A percentile compares a stretch with the other conserved stretches of the same genome.
Conservation (phyloP, 345 rosid genomes). For the Citrus cavaleriei region DNA sequence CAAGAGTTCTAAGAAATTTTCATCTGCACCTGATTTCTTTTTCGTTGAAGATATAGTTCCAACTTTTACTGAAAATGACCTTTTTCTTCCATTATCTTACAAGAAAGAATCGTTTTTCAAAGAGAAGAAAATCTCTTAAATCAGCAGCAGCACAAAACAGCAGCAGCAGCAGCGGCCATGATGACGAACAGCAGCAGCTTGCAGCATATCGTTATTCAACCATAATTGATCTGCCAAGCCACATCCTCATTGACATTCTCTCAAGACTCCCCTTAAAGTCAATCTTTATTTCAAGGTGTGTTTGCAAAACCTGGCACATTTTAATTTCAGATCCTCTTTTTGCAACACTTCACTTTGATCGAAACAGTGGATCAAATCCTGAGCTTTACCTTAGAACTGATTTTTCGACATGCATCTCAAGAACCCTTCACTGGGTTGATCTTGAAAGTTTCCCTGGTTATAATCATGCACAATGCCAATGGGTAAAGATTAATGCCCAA, state of each 20-base stretch:
- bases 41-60: background rate
- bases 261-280: slow-evolving; percentile 13
- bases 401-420: background rate
- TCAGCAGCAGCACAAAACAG: background rate
- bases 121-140: background rate
- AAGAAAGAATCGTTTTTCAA: background rate
- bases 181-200: background rate
- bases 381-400: slow-evolving; percentile 17
- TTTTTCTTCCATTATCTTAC: background rate
- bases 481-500: background rate
- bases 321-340: slow-evolving; percentile 13
- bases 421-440: slow-evolving; percentile 16
- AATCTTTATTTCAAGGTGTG: slow-evolving; percentile 16
- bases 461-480: background rate
- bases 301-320: slow-evolving; percentile 11
- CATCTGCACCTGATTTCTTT: too few species aligned
- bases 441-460: background rate
- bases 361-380: background rate
- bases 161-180: background rate
- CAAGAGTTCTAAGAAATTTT: too few species aligned
- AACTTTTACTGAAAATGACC: background rate
- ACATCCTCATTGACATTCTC: slow-evolving; percentile 6
- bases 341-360: background rate
- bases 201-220: background rate
- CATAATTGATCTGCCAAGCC: slow-evolving; percentile 8